These are phyloP conservation scores for Cercospora janseana DNA, from an alignment of 2,329 filamentous ascomycete genomes.

Conservation along the genomic window DNA sequence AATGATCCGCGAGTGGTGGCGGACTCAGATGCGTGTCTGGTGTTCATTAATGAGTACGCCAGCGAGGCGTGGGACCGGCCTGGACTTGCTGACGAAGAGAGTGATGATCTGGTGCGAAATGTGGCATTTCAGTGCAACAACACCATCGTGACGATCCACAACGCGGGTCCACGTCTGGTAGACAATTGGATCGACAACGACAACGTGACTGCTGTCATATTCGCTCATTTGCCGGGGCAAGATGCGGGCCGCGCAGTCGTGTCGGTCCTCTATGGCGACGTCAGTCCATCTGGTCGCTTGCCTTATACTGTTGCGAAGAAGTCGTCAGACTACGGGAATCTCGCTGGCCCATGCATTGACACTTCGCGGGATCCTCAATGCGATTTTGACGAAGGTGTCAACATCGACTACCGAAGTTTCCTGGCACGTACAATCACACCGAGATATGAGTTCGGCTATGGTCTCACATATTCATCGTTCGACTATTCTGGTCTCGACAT, in stretches of 20 bases:
- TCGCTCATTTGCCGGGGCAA: conserved; percentile 64
- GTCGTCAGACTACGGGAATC: conserved; percentile 54
- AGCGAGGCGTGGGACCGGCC: conserved; percentile 42
- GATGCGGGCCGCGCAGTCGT: conserved; percentile 58
- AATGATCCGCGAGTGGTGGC: conserved; percentile 51
- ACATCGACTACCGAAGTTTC: conserved; percentile 41
- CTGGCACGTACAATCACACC: conserved; percentile 34
- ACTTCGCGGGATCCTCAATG: conserved; percentile 32
- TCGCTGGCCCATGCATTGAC: conserved; percentile 39
- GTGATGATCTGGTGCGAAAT: conserved; percentile 56
- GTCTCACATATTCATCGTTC: conserved; percentile 41
- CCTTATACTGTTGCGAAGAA: conserved; percentile 62
- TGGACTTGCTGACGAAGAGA: conserved; percentile 41
- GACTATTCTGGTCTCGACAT: conserved; percentile 36
- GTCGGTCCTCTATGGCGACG: conserved; percentile 57
- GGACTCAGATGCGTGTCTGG: conserved; percentile 46
- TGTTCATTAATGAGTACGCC: conserved; percentile 59
- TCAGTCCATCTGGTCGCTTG: conserved; percentile 57
- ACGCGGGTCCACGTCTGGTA: conserved; percentile 60
- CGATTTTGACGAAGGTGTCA: conserved; percentile 39
- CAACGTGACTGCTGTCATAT: conserved; percentile 64
- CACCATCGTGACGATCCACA: conserved; percentile 65
- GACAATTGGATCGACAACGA: conserved; percentile 62
- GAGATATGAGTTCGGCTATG: conserved; percentile 39
- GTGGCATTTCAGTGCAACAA: conserved; percentile 61